Conservation (phyloP, 331 rosid genomes). For the Ulmus americana region DNA sequence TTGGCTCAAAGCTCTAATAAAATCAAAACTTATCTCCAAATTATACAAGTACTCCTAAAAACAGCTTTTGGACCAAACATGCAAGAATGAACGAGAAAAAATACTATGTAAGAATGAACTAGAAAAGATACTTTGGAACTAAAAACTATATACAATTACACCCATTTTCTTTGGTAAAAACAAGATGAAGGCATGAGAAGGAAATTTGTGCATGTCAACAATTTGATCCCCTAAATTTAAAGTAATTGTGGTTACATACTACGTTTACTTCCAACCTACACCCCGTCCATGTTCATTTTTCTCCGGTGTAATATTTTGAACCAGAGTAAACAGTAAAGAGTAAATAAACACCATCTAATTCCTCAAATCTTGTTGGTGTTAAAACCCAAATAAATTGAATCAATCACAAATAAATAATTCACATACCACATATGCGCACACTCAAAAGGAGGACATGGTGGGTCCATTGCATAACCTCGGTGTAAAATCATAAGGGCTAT, state of each 20-base stretch:
- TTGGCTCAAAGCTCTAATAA: no score
- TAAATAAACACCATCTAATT: neutral
- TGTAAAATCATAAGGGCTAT: constrained; percentile 72
- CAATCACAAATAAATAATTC: constrained; percentile 5
- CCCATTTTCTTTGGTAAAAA: neutral
- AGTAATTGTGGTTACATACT: neutral
- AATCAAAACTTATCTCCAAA: no score
- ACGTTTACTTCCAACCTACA: constrained; percentile 7
- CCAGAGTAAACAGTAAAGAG: no score
- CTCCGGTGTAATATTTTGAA: no score
- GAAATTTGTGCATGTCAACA: neutral
- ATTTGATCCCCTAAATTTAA: neutral
- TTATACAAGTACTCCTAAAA: no score
- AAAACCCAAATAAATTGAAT: neutral
- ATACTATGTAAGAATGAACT: neutral
- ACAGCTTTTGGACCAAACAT: no score
- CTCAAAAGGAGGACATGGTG: constrained; percentile 91
- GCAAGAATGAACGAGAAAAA: neutral
- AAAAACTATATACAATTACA: neutral
- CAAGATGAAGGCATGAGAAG: neutral
- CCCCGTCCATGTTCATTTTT: no score
- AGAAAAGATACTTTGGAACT: neutral
- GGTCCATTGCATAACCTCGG: constrained; percentile 87
- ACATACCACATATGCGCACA: constrained; percentile 93
- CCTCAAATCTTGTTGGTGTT: neutral